Evolutionary conservation across 129 eudicot genomes (phyloP).

Genomic region (Sambucus nigra): DNA sequence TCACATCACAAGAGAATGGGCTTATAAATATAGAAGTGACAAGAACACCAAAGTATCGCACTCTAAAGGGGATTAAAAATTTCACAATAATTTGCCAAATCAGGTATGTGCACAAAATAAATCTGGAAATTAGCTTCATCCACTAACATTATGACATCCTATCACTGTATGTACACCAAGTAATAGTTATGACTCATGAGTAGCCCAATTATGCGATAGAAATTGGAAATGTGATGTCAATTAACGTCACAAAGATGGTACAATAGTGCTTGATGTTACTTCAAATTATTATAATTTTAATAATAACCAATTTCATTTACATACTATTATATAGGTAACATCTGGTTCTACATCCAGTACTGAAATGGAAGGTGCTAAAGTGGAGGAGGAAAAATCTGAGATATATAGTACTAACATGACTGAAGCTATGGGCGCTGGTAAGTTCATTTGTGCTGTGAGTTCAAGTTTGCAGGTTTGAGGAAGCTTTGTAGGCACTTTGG

Average conservation of each 20-base stretch:
- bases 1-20: no score
- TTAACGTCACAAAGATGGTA: not conserved
- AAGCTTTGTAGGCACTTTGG: not conserved
- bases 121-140: not conserved
- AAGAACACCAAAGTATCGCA: not conserved
- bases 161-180: not conserved
- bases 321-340: slow-evolving; percentile 38
- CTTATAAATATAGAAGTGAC: not conserved
- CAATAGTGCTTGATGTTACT: not conserved
- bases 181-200: not conserved
- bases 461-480: not conserved
- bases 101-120: not conserved
- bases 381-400: slow-evolving; percentile 65
- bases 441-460: slow-evolving; percentile 6
- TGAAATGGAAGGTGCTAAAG: slow-evolving; percentile 43
- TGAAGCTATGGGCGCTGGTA: slow-evolving; percentile 97
- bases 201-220: not conserved
- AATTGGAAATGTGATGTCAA: slow-evolving; percentile 6
- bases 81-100: no score
- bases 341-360: slow-evolving; percentile 60
- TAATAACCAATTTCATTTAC: no score
- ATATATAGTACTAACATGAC: slow-evolving; percentile 85
- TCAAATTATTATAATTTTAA: not conserved
- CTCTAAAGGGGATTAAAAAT: not conserved
- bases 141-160: not conserved